Conservation (phyloP, 2,329 filamentous ascomycete genomes). For the Claviceps humidiphila region DNA sequence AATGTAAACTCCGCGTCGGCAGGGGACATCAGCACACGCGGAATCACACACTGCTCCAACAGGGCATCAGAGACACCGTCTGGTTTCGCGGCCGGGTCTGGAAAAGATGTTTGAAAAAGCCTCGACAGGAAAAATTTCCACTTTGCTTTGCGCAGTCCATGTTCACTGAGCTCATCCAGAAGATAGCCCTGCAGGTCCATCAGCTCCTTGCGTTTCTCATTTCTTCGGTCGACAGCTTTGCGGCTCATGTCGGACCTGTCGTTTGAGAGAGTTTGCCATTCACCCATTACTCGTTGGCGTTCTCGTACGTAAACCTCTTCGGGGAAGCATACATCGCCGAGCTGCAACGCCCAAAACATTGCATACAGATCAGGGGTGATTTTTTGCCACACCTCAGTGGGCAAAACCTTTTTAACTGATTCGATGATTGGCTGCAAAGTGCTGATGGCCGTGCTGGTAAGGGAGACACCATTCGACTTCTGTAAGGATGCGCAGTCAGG, state of each 20-base stretch:
- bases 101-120: conserved; percentile 72
- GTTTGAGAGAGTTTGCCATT: conserved; percentile 52
- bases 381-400: conserved; percentile 50
- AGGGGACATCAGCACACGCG: conserved; percentile 69
- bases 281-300: conserved; percentile 52
- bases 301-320: conserved; percentile 68
- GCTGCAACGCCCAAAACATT: conserved; percentile 82
- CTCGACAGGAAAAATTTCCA: conserved; percentile 57
- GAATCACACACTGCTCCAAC: conserved; percentile 85
- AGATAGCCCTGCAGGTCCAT: conserved; percentile 57
- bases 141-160: conserved; percentile 52
- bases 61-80: conserved; percentile 61
- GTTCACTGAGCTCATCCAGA: conserved; percentile 58
- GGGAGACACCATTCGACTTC: conserved; percentile 22
- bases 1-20: conserved; percentile 83
- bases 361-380: conserved; percentile 74
- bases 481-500: conserved; percentile 15
- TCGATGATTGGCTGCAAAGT: conserved; percentile 59
- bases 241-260: conserved; percentile 63
- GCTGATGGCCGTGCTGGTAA: conserved; percentile 16
- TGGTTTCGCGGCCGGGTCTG: conserved; percentile 46
- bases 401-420: conserved; percentile 47
- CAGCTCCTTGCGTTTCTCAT: conserved; percentile 53
- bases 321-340: conserved; percentile 69
- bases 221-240: conserved; percentile 49